A percentile compares a stretch with the other conserved stretches of the same genome.
These are phyloP conservation scores for Tuber borchii DNA, from an alignment of 495 filamentous ascomycete genomes.

Conservation along the genomic window DNA sequence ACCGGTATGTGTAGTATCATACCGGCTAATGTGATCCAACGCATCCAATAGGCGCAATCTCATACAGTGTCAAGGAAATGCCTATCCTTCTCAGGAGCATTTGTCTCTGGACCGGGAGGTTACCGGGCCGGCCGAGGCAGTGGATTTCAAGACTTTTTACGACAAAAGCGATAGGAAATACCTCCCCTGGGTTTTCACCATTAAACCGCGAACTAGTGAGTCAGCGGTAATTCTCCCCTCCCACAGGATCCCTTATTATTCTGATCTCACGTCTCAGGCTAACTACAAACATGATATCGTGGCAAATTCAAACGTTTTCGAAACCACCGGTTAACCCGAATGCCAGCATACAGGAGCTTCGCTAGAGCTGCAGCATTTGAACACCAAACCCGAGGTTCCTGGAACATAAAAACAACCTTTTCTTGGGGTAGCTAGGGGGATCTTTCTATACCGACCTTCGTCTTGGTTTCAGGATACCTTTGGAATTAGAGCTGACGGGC, in stretches of 20 bases:
- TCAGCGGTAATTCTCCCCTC: background rate
- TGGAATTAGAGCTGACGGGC: too few relatives aligned
- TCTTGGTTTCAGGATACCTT: too few relatives aligned
- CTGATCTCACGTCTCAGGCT: background rate
- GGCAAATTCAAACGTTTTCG: background rate
- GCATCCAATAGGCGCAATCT: background rate
- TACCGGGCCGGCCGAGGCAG: background rate
- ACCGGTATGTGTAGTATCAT: too few relatives aligned
- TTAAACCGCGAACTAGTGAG: background rate
- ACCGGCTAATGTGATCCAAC: background rate
- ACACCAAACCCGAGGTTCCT: too few relatives aligned
- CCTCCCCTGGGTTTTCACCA: too few relatives aligned
- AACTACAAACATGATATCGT: background rate
- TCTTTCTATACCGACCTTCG: too few relatives aligned
- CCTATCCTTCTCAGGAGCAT: background rate
- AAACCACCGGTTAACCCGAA: background rate
- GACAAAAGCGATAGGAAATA: too few relatives aligned
- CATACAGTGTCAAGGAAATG: background rate
- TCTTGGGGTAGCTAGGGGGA: too few relatives aligned
- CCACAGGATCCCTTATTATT: background rate
- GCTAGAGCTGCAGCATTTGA: too few relatives aligned
- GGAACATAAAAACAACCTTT: too few relatives aligned
- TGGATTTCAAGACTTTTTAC: background rate
- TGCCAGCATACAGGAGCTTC: too few relatives aligned
- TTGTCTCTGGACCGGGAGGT: background rate